phyloP scores from a whole-genome alignment of 2,329 filamentous ascomycete species.

The Fusarium bulbicola region DNA sequence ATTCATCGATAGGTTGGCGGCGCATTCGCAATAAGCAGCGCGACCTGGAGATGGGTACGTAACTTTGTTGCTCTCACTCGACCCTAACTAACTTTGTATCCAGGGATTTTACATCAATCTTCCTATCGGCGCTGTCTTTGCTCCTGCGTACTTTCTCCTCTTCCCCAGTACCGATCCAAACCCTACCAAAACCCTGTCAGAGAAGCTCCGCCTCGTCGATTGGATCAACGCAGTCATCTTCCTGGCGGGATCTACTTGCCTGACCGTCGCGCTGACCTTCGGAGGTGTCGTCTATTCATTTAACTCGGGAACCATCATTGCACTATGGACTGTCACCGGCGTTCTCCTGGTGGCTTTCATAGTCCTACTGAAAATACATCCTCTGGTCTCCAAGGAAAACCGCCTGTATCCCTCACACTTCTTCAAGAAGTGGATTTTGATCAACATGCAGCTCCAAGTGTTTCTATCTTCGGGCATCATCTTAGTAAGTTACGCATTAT shows the following conservation, averaged over 20 bases:
- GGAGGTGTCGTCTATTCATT: neutral
- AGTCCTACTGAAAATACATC: neutral
- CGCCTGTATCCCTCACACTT: neutral
- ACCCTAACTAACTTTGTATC: accelerated
- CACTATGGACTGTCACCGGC: neutral
- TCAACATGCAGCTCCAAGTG: constrained; percentile 1
- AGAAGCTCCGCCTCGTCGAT: neutral
- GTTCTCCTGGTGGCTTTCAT: neutral
- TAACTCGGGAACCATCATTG: neutral
- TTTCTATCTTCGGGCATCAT: neutral
- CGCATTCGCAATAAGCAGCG: neutral
- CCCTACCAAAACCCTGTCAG: neutral
- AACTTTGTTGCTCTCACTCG: neutral
- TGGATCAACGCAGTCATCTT: neutral
- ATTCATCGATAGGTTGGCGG: neutral
- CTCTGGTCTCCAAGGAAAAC: neutral
- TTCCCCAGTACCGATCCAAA: neutral
- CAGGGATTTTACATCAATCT: constrained; percentile 3
- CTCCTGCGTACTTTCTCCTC: neutral
- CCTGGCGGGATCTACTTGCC: neutral
- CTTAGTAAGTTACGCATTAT: neutral
- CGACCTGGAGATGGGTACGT: neutral
- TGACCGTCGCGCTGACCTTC: neutral
- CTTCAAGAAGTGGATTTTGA: neutral
- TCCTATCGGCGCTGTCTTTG: neutral